Percentiles rank a stretch among this genome's conserved stretches.
These are phyloP conservation scores for Poa annua DNA, from an alignment of 176 grass and related monocot genomes.

Conservation along the genomic window DNA sequence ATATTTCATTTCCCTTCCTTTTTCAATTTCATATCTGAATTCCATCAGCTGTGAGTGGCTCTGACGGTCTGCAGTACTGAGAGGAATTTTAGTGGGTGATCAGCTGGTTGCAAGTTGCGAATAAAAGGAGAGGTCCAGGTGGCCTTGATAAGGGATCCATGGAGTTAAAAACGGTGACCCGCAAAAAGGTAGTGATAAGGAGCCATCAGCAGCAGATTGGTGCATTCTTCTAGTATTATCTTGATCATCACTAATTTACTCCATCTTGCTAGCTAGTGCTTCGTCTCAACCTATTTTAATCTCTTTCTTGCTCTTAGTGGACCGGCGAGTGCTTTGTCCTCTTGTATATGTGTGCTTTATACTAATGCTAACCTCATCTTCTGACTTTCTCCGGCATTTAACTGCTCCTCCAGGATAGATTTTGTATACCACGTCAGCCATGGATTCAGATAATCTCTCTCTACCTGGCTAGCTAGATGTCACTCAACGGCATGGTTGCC, in stretches of 20 bases:
- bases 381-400: not conserved
- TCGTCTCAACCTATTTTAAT: conserved; percentile 21
- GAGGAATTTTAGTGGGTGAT: conserved; percentile 30
- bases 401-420: not conserved
- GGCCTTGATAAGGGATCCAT: conserved; percentile 38
- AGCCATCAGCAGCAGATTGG: conserved; percentile 16
- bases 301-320: conserved; percentile 11
- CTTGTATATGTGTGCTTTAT: not conserved
- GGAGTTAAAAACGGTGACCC: conserved; percentile 10
- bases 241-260: conserved; percentile 37
- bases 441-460: not conserved
- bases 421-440: not conserved
- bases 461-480: not conserved
- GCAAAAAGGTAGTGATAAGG: conserved; percentile 37
- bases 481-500: too few species aligned
- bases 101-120: conserved; percentile 15
- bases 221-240: conserved; percentile 52
- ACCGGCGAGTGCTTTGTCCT: not conserved
- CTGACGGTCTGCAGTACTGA: not conserved
- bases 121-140: conserved; percentile 7
- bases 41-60: not conserved
- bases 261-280: conserved; percentile 44
- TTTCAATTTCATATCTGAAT: not conserved
- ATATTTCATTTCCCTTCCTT: conserved; percentile 13
- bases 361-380: conserved; percentile 30